A percentile compares a stretch with the other conserved stretches of the same genome.
Conservation (phyloP, 331 rosid genomes). For the Dryas integrifolia region DNA sequence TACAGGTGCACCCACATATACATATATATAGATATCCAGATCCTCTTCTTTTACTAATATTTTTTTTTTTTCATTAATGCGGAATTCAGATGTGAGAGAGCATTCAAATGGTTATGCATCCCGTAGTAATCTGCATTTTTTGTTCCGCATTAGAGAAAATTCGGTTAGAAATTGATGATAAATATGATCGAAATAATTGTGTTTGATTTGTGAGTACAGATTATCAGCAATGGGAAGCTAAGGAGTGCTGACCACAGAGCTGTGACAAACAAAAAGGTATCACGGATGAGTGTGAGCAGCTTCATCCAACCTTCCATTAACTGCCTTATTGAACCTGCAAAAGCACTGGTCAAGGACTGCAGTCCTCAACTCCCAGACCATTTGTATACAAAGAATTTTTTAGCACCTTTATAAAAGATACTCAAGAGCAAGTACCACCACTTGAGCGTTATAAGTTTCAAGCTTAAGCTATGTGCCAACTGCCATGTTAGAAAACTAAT, state of each 20-base stretch:
- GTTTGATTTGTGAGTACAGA: constrained; percentile 5
- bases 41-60: neutral
- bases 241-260: constrained; percentile 35
- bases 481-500: no score
- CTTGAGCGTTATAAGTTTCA: constrained; percentile 15
- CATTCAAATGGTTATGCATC: no score
- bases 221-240: constrained; percentile 44
- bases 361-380: constrained; percentile 4
- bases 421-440: constrained; percentile 2
- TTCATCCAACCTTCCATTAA: constrained; percentile 46
- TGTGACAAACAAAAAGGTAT: constrained; percentile 39
- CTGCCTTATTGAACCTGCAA: constrained; percentile 43
- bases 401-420: constrained; percentile 3
- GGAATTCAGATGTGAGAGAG: no score
- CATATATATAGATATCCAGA: neutral
- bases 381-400: constrained; percentile 25
- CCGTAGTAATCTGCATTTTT: no score
- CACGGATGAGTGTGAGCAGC: constrained; percentile 38
- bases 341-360: constrained; percentile 7
- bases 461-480: neutral
- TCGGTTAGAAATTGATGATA: no score
- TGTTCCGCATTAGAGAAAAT: no score
- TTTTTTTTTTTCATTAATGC: no score
- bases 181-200: no score
- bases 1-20: constrained; percentile 34